These are phyloP conservation scores for Aspergillus oerlinghausenensis DNA, from an alignment of 2,329 filamentous ascomycete genomes.

Conservation along the genomic window DNA sequence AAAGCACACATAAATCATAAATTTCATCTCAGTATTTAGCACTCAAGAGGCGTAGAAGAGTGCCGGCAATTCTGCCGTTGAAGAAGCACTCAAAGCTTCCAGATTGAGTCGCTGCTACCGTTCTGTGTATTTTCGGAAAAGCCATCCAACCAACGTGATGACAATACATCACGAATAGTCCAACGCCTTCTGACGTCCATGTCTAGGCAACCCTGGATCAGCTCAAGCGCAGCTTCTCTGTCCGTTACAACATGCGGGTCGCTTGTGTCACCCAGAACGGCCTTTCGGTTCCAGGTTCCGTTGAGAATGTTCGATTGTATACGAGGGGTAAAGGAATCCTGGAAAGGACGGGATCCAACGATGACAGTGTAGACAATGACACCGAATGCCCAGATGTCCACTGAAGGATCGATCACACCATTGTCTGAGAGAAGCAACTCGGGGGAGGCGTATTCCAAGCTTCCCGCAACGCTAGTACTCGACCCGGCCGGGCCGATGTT, in stretches of 20 bases:
- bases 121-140: conserved; percentile 31
- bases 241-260: conserved; percentile 37
- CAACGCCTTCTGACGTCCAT: conserved; percentile 53
- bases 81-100: conserved; percentile 31
- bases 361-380: conserved; percentile 59
- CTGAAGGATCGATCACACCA: conserved; percentile 46
- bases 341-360: conserved; percentile 59
- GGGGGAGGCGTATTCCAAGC: conserved; percentile 52
- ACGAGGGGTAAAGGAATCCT: conserved; percentile 55
- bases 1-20: conserved; percentile 6
- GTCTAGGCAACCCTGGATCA: conserved; percentile 57
- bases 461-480: conserved; percentile 57
- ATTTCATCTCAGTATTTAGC: neutral
- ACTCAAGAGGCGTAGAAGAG: neutral
- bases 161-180: conserved; percentile 54
- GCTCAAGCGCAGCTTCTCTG: conserved; percentile 49
- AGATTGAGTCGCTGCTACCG: conserved; percentile 26
- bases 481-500: conserved; percentile 53
- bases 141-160: conserved; percentile 51
- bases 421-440: conserved; percentile 40
- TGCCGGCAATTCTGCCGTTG: neutral
- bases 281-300: conserved; percentile 54
- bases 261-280: conserved; percentile 43
- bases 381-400: conserved; percentile 65
- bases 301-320: conserved; percentile 56